phyloP scores from a whole-genome alignment of 305 asterid genomes.

The Rubia tinctorum region DNA sequence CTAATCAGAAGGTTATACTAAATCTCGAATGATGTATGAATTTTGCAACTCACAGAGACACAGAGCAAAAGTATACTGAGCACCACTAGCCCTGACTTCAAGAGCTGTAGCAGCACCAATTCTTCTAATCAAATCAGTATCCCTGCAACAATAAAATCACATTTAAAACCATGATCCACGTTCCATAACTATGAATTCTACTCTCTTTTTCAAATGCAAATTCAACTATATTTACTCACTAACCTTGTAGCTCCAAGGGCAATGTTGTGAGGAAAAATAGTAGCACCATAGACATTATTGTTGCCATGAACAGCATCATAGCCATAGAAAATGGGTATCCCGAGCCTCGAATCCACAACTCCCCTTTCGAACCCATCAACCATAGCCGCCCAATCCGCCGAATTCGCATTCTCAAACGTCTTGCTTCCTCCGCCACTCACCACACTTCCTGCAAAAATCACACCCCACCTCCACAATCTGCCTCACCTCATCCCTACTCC shows the following conservation, averaged over 20 bases:
- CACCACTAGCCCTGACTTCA: conserved; percentile 91
- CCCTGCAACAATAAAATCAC: conserved; percentile 35
- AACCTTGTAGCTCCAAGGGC: conserved; percentile 97
- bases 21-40: not conserved
- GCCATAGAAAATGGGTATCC: conserved; percentile 84
- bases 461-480: no score
- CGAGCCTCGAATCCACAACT: conserved; percentile 42
- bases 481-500: no score
- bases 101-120: conserved; percentile 90
- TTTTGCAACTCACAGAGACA: conserved; percentile 71
- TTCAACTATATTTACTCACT: not conserved
- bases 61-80: conserved; percentile 88
- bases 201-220: not conserved
- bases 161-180: not conserved
- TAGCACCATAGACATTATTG: conserved; percentile 84
- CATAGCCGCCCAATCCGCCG: conserved; percentile 86
- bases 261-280: conserved; percentile 88
- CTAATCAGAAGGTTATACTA: not conserved
- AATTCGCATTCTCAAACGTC: conserved; percentile 73
- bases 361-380: conserved; percentile 71
- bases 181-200: not conserved
- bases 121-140: conserved; percentile 62
- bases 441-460: conserved; percentile 58
- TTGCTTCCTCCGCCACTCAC: conserved; percentile 92
- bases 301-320: conserved; percentile 93